A percentile compares a stretch with the other conserved stretches of the same genome.
Conservation (phyloP, 495 filamentous ascomycete genomes). For the Saxophila tyrrhenica region DNA sequence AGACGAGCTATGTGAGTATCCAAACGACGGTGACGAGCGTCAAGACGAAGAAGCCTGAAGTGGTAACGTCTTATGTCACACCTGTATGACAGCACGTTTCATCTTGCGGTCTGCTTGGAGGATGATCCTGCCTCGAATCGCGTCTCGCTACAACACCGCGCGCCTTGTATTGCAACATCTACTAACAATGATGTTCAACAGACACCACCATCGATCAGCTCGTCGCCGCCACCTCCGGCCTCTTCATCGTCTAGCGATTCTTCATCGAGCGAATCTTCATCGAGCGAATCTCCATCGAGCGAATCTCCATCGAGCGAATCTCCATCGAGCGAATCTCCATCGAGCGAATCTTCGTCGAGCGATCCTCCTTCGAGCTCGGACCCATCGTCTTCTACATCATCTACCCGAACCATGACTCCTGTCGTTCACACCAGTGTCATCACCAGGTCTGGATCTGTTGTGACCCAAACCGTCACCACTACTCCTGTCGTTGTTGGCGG, state of each 20-base stretch:
- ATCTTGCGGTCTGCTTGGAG: slow-evolving; percentile 10
- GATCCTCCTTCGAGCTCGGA: not conserved
- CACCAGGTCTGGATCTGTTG: slow-evolving; percentile 4
- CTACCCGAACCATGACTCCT: not conserved
- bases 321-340: not conserved
- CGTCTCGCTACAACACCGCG: too few species aligned
- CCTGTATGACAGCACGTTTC: slow-evolving; percentile 16
- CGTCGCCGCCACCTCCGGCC: not conserved
- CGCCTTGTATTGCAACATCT: not conserved
- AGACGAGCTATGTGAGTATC: slow-evolving; percentile 16
- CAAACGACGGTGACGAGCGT: slow-evolving; percentile 11
- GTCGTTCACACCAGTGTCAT: slow-evolving; percentile 4
- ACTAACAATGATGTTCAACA: not conserved
- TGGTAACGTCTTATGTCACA: slow-evolving; percentile 17
- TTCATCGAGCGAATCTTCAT: too few species aligned
- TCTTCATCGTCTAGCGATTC: not conserved
- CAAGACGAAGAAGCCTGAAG: slow-evolving; percentile 6
- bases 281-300: not conserved
- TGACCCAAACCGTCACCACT: slow-evolving; percentile 17
- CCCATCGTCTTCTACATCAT: not conserved
- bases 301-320: not conserved
- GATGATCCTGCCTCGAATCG: not conserved
- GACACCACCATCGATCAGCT: not conserved
- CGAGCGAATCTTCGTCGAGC: too few species aligned
- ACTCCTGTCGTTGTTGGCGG: slow-evolving; percentile 2